Evolutionary conservation across 2,329 filamentous ascomycete genomes (phyloP), one percentile per base, ranked within the genome.

Genomic region (Nemania diffusa): DNA sequence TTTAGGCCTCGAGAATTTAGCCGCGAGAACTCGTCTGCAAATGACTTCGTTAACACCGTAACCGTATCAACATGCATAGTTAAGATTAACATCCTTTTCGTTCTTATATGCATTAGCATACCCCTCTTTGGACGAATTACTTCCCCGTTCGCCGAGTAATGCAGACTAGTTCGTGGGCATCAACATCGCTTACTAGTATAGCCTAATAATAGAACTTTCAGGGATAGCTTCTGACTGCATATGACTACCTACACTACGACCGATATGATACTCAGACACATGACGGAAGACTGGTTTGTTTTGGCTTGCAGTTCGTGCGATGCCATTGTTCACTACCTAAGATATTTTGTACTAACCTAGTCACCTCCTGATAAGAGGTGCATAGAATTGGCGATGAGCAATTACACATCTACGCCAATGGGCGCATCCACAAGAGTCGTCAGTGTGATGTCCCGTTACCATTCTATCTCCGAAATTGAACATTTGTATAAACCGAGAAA

Each of bases 271-370:
- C 15, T 20, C n/a, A 40, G 3, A 3, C 50, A 52, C 27, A 34
- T 11, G 26, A 4, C 2, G 26, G 9, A 1, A 29, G 15, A 37
- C 32, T 20, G 8, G 13, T 20, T 15, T 27, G 20, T 52, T 55
- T 17, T 64, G 63, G 61, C 67, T 68, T 68, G 65, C 70, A 74
- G 70, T 64, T 63, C 62, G 64, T 60, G 72, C 69, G 63, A 62
- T 72, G 69, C 68, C 70, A 72, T 73, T 72, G 67, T 73, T 71
- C 69, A 73, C 74, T 76, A 76, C 72, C 72, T 76, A 71, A 72
- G 65, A 59, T 68, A 63, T 64, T 64, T 62, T 57, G 56, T 67
- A 63, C 61, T 56, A 57, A n/a, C n/a, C n/a, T n/a, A n/a, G 65
- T 57, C 24, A 64, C 67, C 46, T 62, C 59, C 68, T 44, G 63